Evolutionary conservation across 495 filamentous ascomycete genomes (phyloP).

Genomic region (Physcia stellaris): DNA sequence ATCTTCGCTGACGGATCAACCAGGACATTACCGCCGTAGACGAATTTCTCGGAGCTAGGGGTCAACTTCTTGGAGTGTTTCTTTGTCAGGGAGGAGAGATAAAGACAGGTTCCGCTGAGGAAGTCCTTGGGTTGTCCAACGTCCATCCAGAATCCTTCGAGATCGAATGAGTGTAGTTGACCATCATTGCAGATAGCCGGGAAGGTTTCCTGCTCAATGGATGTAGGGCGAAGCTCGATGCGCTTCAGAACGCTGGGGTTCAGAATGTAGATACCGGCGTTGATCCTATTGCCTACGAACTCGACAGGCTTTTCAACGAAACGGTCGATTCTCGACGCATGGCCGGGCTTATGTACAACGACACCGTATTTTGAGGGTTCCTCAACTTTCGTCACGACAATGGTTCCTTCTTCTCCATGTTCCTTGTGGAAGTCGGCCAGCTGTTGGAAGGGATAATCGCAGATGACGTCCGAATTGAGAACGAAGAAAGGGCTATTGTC

Average conservation of each 20-base stretch:
- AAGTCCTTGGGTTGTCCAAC: conserved; percentile 99
- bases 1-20: conserved; percentile 93
- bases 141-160: conserved; percentile 99
- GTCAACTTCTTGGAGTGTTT: conserved; percentile 79
- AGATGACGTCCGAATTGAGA: conserved; percentile 97
- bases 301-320: conserved; percentile 99
- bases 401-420: conserved; percentile 94
- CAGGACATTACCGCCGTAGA: conserved; percentile 92
- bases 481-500: conserved; percentile 95
- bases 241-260: conserved; percentile 82
- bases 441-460: conserved; percentile 90
- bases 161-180: conserved; percentile 90
- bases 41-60: conserved; percentile 59
- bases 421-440: conserved; percentile 75
- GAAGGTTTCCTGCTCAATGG: conserved; percentile 99
- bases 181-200: conserved; percentile 84
- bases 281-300: conserved; percentile 99
- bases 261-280: conserved; percentile 97
- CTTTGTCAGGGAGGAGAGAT: conserved; percentile 87
- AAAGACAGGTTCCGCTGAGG: conserved; percentile 90
- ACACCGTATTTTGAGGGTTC: conserved; percentile 99
- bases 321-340: conserved; percentile 86
- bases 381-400: conserved; percentile 98
- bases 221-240: conserved; percentile 93
- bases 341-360: conserved; percentile 91